A percentile compares a stretch with the other conserved stretches of the same genome.
These are phyloP conservation scores for Russula earlei DNA, from an alignment of 768 basidiomycete genomes.

Conservation along the genomic window DNA sequence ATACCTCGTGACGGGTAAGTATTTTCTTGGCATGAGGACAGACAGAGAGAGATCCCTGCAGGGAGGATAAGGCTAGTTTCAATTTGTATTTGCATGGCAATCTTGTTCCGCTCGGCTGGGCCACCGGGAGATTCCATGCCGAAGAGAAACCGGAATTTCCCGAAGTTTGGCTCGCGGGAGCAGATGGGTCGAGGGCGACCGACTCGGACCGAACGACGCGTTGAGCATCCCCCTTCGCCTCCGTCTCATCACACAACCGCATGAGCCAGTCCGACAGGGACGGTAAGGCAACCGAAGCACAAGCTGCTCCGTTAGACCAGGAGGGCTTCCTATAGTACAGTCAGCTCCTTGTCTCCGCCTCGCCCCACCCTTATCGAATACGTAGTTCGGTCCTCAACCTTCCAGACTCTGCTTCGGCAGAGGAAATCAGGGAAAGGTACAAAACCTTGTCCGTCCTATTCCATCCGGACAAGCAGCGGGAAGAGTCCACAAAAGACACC, in stretches of 20 bases:
- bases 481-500: conserved; percentile 42
- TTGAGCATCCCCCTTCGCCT: neutral
- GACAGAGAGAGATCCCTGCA: neutral
- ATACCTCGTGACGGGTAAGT: neutral
- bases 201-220: too few species aligned
- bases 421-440: conserved; percentile 70
- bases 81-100: neutral
- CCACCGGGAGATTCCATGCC: too few species aligned
- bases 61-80: neutral
- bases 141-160: neutral
- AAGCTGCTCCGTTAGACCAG: conserved; percentile 10
- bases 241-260: neutral
- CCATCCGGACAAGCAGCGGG: conserved; percentile 77
- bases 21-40: neutral
- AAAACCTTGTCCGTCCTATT: conserved; percentile 63
- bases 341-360: neutral
- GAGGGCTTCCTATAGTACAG: conserved; percentile 20
- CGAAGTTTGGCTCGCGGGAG: conserved; percentile 4
- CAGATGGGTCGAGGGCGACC: neutral
- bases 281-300: neutral
- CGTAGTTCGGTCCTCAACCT: conserved; percentile 65
- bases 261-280: conserved; percentile 14
- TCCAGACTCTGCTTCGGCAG: conserved; percentile 48
- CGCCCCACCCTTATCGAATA: neutral
- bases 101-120: too few species aligned